A percentile compares a stretch with the other conserved stretches of the same genome.
phyloP scores from a whole-genome alignment of 1,139 yeast genomes.

The Geotrichum macrosporum region DNA sequence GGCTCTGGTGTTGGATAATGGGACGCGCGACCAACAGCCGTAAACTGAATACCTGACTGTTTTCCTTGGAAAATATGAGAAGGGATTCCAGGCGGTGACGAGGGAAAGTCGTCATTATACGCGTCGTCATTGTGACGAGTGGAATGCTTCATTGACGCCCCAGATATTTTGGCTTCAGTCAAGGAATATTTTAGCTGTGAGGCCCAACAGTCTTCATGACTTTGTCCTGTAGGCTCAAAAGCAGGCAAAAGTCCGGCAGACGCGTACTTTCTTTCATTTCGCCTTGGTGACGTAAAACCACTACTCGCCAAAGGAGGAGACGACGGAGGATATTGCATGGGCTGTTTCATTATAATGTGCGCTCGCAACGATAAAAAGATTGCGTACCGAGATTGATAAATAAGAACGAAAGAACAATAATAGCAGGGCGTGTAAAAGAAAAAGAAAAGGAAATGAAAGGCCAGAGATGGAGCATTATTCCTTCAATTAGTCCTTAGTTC shows the following conservation, averaged over 20 bases:
- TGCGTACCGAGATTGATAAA: too few species aligned
- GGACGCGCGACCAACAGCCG: constrained; percentile 15
- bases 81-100: constrained; percentile 1
- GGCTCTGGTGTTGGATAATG: constrained; percentile 33
- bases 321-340: constrained; percentile 14
- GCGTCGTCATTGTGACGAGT: background rate
- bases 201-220: constrained; percentile 3
- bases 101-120: constrained; percentile 1
- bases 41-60: constrained; percentile 10
- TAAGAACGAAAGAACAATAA: too few species aligned
- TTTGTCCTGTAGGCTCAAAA: constrained; percentile 6
- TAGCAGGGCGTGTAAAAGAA: too few species aligned
- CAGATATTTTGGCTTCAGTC: background rate
- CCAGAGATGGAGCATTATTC: too few species aligned
- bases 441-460: too few species aligned
- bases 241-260: constrained; percentile 12
- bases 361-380: background rate
- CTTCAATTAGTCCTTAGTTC: too few species aligned
- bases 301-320: constrained; percentile 8
- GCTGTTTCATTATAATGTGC: background rate
- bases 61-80: background rate
- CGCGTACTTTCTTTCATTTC: background rate
- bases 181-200: background rate
- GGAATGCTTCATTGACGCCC: background rate
- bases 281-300: constrained; percentile 1